Evolutionary conservation across 805 yeast species (phyloP), one percentile per base, ranked within the genome.

Genomic region (Sugiyamaella lignohabitans): DNA sequence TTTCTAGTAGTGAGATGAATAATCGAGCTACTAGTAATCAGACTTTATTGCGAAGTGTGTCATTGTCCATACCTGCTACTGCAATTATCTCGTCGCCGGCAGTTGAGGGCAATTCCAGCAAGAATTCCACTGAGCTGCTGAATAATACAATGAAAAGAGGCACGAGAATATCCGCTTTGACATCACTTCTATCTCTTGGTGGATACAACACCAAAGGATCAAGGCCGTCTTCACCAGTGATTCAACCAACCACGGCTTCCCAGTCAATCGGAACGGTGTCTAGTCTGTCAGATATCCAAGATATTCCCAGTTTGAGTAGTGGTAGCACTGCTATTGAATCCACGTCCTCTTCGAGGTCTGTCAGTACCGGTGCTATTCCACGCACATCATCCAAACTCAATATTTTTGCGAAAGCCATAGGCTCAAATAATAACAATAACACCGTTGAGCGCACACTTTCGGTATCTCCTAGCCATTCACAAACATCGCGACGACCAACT

Each of bases 131-230:
- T 3, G 41, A 42, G 2, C 21, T 48, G 17, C 29, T 45, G 5
- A 39, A 42, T 8, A 44, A 34, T 45, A 32, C 49, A 4, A 48
- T 47, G 18, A 40, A 41, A 17, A 29, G 43, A 22, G 39, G 43
- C 6, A 19, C 17, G 11, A 32, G 43, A 11, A 35, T 68, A 29
- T 67, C 73, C 1, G 71, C 72, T 3, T 60, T 69, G 46, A 64
- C 73, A 0, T 60, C 73, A 2, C 53, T 70, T 36, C 52, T 70
- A 18, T 62, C 66, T 3, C 52, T 69, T 4, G 54, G 55, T 27
- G 32, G 32, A 27, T 10, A 27, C 14, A 27, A 27, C 14, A n/a
- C n/a, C n/a, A n/a, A n/a, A n/a, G 32, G 32, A 45, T 22, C 5
- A 14, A 17, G 45, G n/a, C 21, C 19, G 6, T 24, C 42, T 5